Conservation (phyloP, 805 yeast species). For the Lipomyces kockii region DNA sequence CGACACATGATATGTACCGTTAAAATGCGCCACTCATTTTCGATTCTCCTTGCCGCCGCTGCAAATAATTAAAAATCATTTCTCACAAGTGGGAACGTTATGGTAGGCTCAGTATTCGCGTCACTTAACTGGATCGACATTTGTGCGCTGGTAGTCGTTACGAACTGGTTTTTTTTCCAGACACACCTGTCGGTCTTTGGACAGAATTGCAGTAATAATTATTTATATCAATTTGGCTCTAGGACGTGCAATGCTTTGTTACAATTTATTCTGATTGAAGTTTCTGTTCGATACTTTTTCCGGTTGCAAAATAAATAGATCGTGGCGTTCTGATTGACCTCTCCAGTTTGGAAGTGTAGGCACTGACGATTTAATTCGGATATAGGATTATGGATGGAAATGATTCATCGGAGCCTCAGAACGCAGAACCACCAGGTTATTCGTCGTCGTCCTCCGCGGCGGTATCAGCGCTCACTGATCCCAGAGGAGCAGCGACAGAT, state of each 20-base stretch:
- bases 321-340: not conserved
- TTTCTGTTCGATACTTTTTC: not conserved
- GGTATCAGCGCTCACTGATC: constrained; percentile 14
- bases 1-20: not conserved
- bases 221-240: too few species aligned
- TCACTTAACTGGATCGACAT: not conserved
- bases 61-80: not conserved
- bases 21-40: not conserved
- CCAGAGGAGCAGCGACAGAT: constrained; percentile 10
- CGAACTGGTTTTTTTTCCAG: not conserved
- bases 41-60: not conserved
- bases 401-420: constrained; percentile 28
- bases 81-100: not conserved
- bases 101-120: not conserved
- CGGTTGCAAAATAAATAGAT: not conserved
- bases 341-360: not conserved
- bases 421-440: constrained; percentile 11
- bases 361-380: not conserved
- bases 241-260: too few species aligned
- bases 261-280: too few species aligned
- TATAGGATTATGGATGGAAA: constrained; percentile 36
- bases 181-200: too few species aligned
- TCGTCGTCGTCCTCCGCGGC: constrained; percentile 20
- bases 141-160: not conserved
- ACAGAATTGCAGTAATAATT: too few species aligned